Base-by-base conservation (phyloP, 1,284 basidiomycete species). In the Termitomyces sp. region DNA sequence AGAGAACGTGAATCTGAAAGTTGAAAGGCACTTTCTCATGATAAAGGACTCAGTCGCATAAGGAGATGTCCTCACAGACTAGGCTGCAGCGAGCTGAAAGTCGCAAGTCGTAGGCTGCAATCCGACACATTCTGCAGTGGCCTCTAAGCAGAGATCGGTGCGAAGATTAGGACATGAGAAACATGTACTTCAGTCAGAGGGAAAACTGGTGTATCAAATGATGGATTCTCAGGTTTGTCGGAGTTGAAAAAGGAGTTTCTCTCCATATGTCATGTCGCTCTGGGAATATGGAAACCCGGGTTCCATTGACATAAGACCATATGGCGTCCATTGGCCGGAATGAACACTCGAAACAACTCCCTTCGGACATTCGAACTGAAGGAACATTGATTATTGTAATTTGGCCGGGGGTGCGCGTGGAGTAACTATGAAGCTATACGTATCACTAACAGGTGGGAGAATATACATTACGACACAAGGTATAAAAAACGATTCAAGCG, bases 391-490 rank as follows among this genome's bases (percentile, higher is more conserved):
- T 12, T n/a, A 42, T 19, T 30, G 19, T 43, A 26, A 48, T 51
- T 51, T 17, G 40, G 41, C n/a, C 6, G 21, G 40, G 30, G 40
- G 10, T 10, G 9, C 50, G 36, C 40, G 33, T n/a, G 41, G 26
- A 42, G 19, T 26, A 28, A 54, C 17, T 54, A 54, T 42, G 45
- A 41, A 38, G 31, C 43, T 33, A 49, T 8, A 54, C 46, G 17
- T 48, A 43, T 33, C 15, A 45, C 34, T 34, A 43, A 52, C 51
- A 43, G n/a, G 28, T 30, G 34, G 39, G 28, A 42, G 34, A 31
- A 28, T 15, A 33, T 53, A 46, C 50, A 55, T 53, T 28, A 38
- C 26, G 36, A 49, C 5, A 47, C 21, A 39, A 44, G 24, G 47
- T 49, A 44, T n/a, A 34, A n/a, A 48, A 17, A 19, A 17, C 12